Conservation (phyloP, 768 basidiomycete genomes). For the Hypholoma fasciculare region DNA sequence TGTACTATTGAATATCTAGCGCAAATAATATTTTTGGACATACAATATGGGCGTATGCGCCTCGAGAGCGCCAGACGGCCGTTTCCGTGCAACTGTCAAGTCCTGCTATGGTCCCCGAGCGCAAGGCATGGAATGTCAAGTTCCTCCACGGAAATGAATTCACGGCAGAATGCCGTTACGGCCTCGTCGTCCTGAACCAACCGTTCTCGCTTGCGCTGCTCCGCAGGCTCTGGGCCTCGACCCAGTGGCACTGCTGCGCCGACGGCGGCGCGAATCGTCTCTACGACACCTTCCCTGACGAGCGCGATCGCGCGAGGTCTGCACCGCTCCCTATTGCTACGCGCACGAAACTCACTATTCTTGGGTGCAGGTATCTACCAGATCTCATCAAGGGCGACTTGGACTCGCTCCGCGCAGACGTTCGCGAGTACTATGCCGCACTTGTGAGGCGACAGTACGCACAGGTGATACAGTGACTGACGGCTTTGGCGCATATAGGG, state of each 20-base stretch:
- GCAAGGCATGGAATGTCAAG: slow-evolving; percentile 38
- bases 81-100: background rate
- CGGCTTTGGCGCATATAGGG: slow-evolving; percentile 42
- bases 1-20: background rate
- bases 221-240: slow-evolving; percentile 54
- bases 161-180: slow-evolving; percentile 29
- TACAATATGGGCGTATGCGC: no score
- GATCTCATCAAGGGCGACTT: slow-evolving; percentile 93
- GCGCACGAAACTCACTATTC: no score
- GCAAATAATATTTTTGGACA: background rate
- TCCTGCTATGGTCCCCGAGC: slow-evolving; percentile 5
- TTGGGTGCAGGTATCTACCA: slow-evolving; percentile 61
- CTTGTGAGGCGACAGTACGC: slow-evolving; percentile 39
- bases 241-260: slow-evolving; percentile 66
- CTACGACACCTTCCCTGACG: slow-evolving; percentile 48
- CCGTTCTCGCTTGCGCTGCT: slow-evolving; percentile 72
- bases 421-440: slow-evolving; percentile 62
- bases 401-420: slow-evolving; percentile 82
- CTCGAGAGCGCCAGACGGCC: background rate
- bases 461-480: background rate
- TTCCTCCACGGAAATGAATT: slow-evolving; percentile 31
- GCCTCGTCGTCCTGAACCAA: slow-evolving; percentile 89
- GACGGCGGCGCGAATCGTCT: slow-evolving; percentile 90
- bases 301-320: slow-evolving; percentile 20
- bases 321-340: background rate